Percentiles rank a stretch among this genome's conserved stretches.
phyloP scores from a whole-genome alignment of 345 rosid genomes.

The Leavenworthia alabamica region DNA sequence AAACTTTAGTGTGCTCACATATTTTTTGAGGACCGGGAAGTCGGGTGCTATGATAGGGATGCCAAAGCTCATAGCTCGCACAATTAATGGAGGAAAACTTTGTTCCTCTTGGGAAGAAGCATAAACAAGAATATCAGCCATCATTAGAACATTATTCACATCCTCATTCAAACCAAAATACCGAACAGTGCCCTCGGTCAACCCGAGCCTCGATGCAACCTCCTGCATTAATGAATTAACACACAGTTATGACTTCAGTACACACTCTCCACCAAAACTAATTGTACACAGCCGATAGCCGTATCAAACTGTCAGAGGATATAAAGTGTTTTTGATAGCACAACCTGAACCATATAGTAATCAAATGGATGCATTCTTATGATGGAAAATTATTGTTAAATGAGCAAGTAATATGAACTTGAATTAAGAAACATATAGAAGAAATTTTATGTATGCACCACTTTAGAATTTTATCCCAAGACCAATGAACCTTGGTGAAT shows the following conservation, averaged over 20 bases:
- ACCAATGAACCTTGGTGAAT: constrained; percentile 6
- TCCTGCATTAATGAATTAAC: constrained; percentile 43
- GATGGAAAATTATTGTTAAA: constrained; percentile 2
- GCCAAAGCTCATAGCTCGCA: constrained; percentile 88
- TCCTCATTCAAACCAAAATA: constrained; percentile 73
- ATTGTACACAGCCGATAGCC: neutral
- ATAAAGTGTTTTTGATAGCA: constrained; percentile 1
- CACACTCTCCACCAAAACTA: constrained; percentile 12
- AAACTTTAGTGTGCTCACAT: constrained; percentile 43
- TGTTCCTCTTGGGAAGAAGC: constrained; percentile 95
- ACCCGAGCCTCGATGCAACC: constrained; percentile 70
- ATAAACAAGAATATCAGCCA: constrained; percentile 87
- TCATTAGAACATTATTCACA: constrained; percentile 55
- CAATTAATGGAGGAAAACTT: constrained; percentile 69
- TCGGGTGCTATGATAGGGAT: constrained; percentile 72
- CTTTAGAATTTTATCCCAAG: constrained; percentile 8
- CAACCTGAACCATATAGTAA: neutral
- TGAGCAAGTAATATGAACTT: neutral
- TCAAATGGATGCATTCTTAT: neutral
- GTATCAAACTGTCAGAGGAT: neutral
- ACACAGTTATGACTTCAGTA: neutral
- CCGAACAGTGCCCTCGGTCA: constrained; percentile 54
- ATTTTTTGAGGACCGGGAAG: constrained; percentile 63
- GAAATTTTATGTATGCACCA: neutral
- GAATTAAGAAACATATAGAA: neutral